phyloP scores from a whole-genome alignment of 768 basidiomycete species.

The Melanogaster broomeanus region DNA sequence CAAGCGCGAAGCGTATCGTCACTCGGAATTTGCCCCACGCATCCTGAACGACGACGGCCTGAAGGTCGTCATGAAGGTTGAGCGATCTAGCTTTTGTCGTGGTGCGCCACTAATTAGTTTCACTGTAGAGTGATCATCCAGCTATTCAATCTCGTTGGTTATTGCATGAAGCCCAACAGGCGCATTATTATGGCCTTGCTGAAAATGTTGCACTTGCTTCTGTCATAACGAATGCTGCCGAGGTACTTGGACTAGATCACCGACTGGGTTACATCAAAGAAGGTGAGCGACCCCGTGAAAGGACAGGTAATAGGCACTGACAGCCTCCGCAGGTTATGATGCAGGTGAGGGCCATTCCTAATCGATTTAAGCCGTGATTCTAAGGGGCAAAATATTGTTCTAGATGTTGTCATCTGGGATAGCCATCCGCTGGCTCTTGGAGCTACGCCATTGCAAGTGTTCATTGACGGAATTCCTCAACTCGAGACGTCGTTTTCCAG shows the following conservation, averaged over 20 bases:
- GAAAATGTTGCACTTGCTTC: constrained; percentile 69
- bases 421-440: constrained; percentile 78
- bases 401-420: constrained; percentile 65
- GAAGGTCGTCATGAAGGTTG: constrained; percentile 53
- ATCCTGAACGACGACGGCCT: constrained; percentile 52
- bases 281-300: constrained; percentile 37
- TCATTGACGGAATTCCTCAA: constrained; percentile 82
- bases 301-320: constrained; percentile 1
- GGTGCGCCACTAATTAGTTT: neutral
- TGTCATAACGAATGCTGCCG: constrained; percentile 74
- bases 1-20: constrained; percentile 60
- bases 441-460: constrained; percentile 80
- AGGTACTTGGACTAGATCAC: constrained; percentile 74
- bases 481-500: constrained; percentile 33
- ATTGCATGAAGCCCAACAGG: constrained; percentile 83
- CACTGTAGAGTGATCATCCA: constrained; percentile 63
- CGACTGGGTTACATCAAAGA: constrained; percentile 75
- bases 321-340: constrained; percentile 55
- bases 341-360: constrained; percentile 39
- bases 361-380: neutral
- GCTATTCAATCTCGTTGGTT: constrained; percentile 71
- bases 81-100: neutral
- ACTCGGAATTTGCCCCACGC: constrained; percentile 58
- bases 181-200: constrained; percentile 77
- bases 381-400: neutral